phyloP scores from a whole-genome alignment of 345 rosid genomes.

The Iberis pinnata region DNA sequence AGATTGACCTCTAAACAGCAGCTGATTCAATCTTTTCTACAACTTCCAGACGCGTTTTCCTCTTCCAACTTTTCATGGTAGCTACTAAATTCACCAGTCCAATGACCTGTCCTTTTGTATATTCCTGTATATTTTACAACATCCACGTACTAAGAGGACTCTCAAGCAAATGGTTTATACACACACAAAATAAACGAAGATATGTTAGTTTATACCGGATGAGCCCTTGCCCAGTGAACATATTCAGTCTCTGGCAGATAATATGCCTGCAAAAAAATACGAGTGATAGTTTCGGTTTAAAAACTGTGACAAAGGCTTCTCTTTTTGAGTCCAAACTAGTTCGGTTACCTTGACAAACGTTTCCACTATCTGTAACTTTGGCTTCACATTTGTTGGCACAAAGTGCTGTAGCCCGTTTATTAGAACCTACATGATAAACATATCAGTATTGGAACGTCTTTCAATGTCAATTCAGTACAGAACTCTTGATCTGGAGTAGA shows the following conservation, averaged over 20 bases:
- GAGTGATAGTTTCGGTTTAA: conserved; percentile 5
- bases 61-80: conserved; percentile 93
- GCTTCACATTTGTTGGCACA: conserved; percentile 64
- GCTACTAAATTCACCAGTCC: conserved; percentile 90
- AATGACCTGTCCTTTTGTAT: conserved; percentile 60
- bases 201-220: conserved; percentile 53
- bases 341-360: conserved; percentile 71
- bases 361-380: conserved; percentile 71
- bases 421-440: conserved; percentile 49
- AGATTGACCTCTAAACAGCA: conserved; percentile 10
- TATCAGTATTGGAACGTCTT: background rate
- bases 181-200: background rate
- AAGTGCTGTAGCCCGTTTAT: conserved; percentile 83
- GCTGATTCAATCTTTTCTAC: conserved; percentile 75
- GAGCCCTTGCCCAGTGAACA: conserved; percentile 91
- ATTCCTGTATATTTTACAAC: conserved; percentile 21
- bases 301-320: background rate
- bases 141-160: no score
- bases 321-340: background rate
- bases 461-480: background rate
- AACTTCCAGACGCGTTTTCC: conserved; percentile 76
- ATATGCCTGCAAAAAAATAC: conserved; percentile 63
- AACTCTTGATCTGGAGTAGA: background rate
- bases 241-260: conserved; percentile 95
- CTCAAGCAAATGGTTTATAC: background rate